Base-by-base conservation (phyloP, 345 rosid genomes). In the Combretum micranthum region DNA sequence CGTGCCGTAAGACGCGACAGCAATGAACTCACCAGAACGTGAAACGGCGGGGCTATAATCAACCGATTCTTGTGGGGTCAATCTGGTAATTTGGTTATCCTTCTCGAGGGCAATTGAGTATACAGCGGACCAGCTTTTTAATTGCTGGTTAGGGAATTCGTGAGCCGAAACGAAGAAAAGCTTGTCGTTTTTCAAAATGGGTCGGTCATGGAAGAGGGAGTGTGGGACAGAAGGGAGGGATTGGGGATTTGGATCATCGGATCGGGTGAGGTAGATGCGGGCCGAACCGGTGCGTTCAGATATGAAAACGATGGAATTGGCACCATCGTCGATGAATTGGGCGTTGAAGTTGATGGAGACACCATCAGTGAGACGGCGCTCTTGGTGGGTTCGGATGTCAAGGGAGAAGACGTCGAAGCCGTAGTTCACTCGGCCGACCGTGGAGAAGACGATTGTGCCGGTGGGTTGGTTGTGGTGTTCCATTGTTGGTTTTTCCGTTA, bases 201-300 rank as follows among this genome's bases (percentile, higher is more conserved):
- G 96, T 19, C 90, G 88, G 75, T 91, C 98, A 42, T 82, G 92
- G 77, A 88, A 91, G 60, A 72, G 83, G 81, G 88, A 83, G 0
- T 20, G 59, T n/a, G 81, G 77, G 11, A 63, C 76, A 47, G 68
- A 63, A 3, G 78, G 86, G 0, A 88, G 72, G 42, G 57, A 72
- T 16, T 83, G 80, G 13, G 81, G 78, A 4, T 66, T 59, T 55
- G 77, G 20, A 10, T 7, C 37, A 1, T 69, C 82, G 19, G 80
- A 69, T 39, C 69, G 68, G 61, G 78, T 62, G 48, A 60, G 74
- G 65, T 67, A 85, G 53, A 81, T 56, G 46, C 66, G 52, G 2
- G 96, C 72, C 19, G 66, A 71, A 1, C 90, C 90, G 2, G 68
- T 56, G 63, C 95, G 77, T 63, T 85, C 96, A 12, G 98, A 91